phyloP scores from a whole-genome alignment of 768 basidiomycete genomes.

The Stropharia rugosoannulata region DNA sequence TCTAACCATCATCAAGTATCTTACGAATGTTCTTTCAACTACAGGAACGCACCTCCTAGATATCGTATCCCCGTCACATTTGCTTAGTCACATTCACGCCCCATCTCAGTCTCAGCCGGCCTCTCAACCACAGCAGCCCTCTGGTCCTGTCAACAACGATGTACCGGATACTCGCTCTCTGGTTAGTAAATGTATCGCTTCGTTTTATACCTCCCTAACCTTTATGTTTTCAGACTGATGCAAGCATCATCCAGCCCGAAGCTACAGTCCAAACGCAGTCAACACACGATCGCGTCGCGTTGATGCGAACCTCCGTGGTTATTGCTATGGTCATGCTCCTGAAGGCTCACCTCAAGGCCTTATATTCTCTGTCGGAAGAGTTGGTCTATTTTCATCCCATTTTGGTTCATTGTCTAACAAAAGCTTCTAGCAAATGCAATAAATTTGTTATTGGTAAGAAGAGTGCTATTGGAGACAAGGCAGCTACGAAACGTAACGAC shows the following conservation, averaged over 20 bases:
- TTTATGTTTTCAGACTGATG: not conserved
- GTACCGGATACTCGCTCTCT: not conserved
- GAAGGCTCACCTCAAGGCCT: constrained; percentile 78
- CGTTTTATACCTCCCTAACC: not conserved
- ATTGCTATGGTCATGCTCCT: constrained; percentile 86
- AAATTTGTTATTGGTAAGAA: constrained; percentile 91
- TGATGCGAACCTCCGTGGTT: constrained; percentile 71
- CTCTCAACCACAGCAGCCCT: not conserved
- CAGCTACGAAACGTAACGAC: constrained; percentile 63
- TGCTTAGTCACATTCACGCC: constrained; percentile 59
- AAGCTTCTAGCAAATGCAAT: constrained; percentile 73
- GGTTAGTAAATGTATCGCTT: not conserved
- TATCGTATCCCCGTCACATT: constrained; percentile 65
- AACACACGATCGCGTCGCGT: constrained; percentile 21
- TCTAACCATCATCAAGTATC: constrained; percentile 76
- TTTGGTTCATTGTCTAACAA: not conserved
- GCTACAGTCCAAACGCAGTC: constrained; percentile 4
- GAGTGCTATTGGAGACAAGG: constrained; percentile 82
- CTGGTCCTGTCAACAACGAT: not conserved
- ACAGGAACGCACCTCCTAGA: constrained; percentile 84
- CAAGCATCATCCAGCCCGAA: not conserved
- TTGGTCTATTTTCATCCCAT: constrained; percentile 35
- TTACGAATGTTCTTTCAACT: constrained; percentile 75
- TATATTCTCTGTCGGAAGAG: constrained; percentile 93
- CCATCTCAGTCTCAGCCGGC: constrained; percentile 7